Evolutionary conservation across 148 eudicot species (phyloP), one percentile per base, ranked within the genome.

Genomic region (Drosera capensis): DNA sequence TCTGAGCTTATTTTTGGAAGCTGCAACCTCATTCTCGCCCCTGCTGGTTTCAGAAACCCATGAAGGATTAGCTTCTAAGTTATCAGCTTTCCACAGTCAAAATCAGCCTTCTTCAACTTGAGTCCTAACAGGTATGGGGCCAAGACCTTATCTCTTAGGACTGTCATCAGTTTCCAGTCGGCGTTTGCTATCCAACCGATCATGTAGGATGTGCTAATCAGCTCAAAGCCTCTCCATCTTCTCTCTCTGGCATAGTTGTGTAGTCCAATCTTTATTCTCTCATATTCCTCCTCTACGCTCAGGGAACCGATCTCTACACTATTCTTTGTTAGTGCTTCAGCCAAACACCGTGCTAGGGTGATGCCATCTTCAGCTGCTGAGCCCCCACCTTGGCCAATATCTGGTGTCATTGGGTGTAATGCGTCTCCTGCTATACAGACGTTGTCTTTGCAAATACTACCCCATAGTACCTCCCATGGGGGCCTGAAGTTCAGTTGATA

Each of bases 371-470:
- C 86, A 2, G 74, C 41, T 0, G 86, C 70, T 0, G 71, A 42
- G 7, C 86, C 68, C 23, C 62, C 86, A 2, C 86, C 86, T 57
- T 78, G 86, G 31, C 75, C 86, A 2, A 78, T 19, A 43, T 74
- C 80, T 1, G 86, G 86, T 48, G 86, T 74, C 80, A 74, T 71
- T 1, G 80, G 72, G 28, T 78, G 86, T 31, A 53, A 54, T 1
- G 86, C 86, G 20, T 78, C 86, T 0, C 86, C 86, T 1, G 63
- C 60, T 8, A 78, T 15, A 56, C 52, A 34, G 14, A 39, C 60
- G 2, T 24, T 13, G 20, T 38, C 58, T 23, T 36, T 56, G 25
- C 37, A 46, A 14, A 47, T 15, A 13, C 11, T 24, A 24, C 45
- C 43, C 44, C 45, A 46, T 25, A 56, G 25, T 40, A 19, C 8